phyloP scores from a whole-genome alignment of 1,284 basidiomycete species.

The Phylloporus gajari region DNA sequence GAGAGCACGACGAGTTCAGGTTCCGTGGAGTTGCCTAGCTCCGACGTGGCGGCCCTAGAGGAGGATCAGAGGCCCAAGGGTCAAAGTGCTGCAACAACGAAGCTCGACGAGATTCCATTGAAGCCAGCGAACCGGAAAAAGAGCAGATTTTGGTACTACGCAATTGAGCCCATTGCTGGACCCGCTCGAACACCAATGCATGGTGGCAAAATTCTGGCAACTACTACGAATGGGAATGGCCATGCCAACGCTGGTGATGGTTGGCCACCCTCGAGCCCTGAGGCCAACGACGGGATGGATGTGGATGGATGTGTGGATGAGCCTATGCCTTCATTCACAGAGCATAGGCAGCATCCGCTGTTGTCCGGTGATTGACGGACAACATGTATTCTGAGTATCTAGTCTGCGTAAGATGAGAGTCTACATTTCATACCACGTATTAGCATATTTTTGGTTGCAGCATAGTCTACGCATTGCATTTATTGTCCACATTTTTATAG shows the following conservation, averaged over 20 bases:
- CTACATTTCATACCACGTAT: slow-evolving; percentile 42
- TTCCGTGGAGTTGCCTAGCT: slow-evolving; percentile 49
- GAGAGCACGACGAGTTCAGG: slow-evolving; percentile 72
- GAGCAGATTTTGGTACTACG: slow-evolving; percentile 85
- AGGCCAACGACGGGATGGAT: slow-evolving; percentile 34
- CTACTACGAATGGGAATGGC: slow-evolving; percentile 33
- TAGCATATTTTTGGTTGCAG: slow-evolving; percentile 36
- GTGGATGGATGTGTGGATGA: slow-evolving; percentile 37
- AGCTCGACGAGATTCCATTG: slow-evolving; percentile 73
- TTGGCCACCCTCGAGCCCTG: slow-evolving; percentile 13
- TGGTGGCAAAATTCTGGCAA: slow-evolving; percentile 21
- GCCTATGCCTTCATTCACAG: slow-evolving; percentile 21
- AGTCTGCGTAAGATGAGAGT: slow-evolving; percentile 23
- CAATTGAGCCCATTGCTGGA: slow-evolving; percentile 70
- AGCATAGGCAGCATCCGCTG: slow-evolving; percentile 20
- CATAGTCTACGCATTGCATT: slow-evolving; percentile 43
- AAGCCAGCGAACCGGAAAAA: slow-evolving; percentile 80
- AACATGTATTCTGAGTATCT: slow-evolving; percentile 15
- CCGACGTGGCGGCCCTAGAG: slow-evolving; percentile 48
- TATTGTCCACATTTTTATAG: slow-evolving; percentile 33
- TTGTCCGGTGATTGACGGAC: slow-evolving; percentile 20
- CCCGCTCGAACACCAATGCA: slow-evolving; percentile 34
- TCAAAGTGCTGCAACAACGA: slow-evolving; percentile 67
- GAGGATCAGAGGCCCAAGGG: slow-evolving; percentile 42
- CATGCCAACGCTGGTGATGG: slow-evolving; percentile 18